phyloP scores from a whole-genome alignment of 139 green algal species.

The Pseudopediastrum boryanum region DNA sequence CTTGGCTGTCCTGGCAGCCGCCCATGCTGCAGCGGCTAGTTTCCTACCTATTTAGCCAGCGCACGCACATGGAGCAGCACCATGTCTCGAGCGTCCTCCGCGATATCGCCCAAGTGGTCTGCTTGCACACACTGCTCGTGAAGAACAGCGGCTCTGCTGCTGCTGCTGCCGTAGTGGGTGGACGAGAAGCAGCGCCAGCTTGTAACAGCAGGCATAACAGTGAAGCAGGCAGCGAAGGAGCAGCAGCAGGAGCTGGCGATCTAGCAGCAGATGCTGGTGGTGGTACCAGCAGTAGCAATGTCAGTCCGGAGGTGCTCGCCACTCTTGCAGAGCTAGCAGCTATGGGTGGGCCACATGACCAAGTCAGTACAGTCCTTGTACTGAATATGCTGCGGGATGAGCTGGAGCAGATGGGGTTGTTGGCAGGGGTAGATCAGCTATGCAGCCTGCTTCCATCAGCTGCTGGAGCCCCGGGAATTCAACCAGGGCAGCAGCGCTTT shows the following conservation, averaged over 20 bases:
- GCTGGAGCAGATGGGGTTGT: constrained; percentile 23
- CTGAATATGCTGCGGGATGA: constrained; percentile 32
- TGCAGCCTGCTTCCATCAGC: constrained; percentile 26
- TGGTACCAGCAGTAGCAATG: background rate
- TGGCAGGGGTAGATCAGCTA: constrained; percentile 13
- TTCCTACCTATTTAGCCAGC: constrained; percentile 12
- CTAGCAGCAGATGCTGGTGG: background rate
- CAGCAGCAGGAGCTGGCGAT: background rate
- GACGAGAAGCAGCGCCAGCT: constrained; percentile 5
- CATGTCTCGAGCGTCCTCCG: constrained; percentile 35
- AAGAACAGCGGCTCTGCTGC: constrained; percentile 18
- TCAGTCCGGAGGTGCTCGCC: background rate
- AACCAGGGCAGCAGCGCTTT: constrained; percentile 1
- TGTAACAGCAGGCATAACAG: constrained; percentile 9
- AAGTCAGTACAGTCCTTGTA: constrained; percentile 7
- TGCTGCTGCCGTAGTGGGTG: background rate
- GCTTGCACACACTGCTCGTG: constrained; percentile 20
- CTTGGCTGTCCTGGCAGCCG: constrained; percentile 32
- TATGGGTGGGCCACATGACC: constrained; percentile 13
- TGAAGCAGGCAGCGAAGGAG: too few relatives aligned
- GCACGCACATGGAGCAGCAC: constrained; percentile 31
- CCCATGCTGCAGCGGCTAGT: constrained; percentile 30
- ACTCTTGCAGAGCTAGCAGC: background rate
- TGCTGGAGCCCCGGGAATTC: background rate
- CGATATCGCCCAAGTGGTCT: constrained; percentile 25